Percentiles rank a stretch among this genome's conserved stretches.
These are phyloP conservation scores for Metschnikowia proteae DNA, from an alignment of 805 yeast species.

Conservation along the genomic window DNA sequence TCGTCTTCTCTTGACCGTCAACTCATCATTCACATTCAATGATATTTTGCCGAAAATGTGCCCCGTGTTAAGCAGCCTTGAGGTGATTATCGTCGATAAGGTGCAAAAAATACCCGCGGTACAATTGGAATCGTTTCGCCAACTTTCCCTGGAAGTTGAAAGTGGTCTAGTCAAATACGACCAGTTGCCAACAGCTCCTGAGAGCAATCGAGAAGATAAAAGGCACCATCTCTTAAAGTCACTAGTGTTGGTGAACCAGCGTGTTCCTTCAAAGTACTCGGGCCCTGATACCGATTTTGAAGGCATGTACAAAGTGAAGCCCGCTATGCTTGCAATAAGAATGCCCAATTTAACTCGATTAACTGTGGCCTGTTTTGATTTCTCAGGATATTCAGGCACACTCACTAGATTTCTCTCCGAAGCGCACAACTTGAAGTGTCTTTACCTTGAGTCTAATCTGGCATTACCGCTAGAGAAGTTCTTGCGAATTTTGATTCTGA, in stretches of 20 bases:
- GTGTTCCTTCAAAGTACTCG: background rate
- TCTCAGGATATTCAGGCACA: constrained; percentile 15
- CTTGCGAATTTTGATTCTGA: constrained; percentile 27
- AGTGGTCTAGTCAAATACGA: background rate
- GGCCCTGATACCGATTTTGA: background rate
- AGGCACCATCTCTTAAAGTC: background rate
- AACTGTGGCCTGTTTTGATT: constrained; percentile 30
- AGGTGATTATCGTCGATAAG: constrained; percentile 1
- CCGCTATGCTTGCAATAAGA: background rate
- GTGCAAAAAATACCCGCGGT: constrained; percentile 1
- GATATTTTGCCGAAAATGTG: constrained; percentile 16
- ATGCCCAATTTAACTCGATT: background rate
- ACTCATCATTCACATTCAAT: constrained; percentile 17
- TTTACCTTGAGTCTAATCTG: constrained; percentile 34
- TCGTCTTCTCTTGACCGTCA: constrained; percentile 20
- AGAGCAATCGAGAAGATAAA: background rate
- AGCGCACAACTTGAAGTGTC: constrained; percentile 15
- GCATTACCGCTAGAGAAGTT: constrained; percentile 26
- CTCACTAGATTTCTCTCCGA: constrained; percentile 27
- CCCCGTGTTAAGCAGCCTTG: constrained; percentile 23
- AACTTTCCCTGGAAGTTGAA: background rate
- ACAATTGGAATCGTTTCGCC: background rate
- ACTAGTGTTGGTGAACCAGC: background rate
- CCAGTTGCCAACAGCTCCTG: background rate
- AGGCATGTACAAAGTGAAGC: constrained; percentile 1